phyloP scores from a whole-genome alignment of 2,329 filamentous ascomycete genomes.

The Fusarium heterosporum region DNA sequence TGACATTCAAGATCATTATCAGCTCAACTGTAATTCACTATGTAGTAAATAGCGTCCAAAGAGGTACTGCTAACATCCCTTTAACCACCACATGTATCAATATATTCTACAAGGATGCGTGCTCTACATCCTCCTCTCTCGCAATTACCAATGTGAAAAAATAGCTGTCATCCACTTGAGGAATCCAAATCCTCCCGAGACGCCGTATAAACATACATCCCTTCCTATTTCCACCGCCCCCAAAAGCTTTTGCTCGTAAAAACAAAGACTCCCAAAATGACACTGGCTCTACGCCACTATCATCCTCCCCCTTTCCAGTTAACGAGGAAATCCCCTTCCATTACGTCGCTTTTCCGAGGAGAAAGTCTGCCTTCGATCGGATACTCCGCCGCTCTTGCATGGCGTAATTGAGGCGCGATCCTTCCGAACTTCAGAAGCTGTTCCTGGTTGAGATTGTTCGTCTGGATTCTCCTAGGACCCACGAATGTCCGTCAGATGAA shows the following conservation, averaged over 20 bases:
- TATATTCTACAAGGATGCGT: conserved; percentile 40
- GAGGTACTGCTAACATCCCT: conserved; percentile 17
- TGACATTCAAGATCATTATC: not conserved
- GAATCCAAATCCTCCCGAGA: conserved; percentile 45
- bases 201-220: conserved; percentile 44
- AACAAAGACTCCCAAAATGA: conserved; percentile 41
- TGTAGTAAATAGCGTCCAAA: conserved; percentile 2
- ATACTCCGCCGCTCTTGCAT: conserved; percentile 17
- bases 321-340: conserved; percentile 9
- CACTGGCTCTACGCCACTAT: conserved; percentile 25
- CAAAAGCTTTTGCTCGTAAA: conserved; percentile 47
- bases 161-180: conserved; percentile 41
- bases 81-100: conserved; percentile 21
- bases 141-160: conserved; percentile 42
- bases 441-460: conserved; percentile 36
- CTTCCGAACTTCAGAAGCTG: conserved; percentile 12
- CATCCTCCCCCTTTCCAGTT: conserved; percentile 13
- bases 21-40: conserved; percentile 9
- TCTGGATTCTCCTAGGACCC: conserved; percentile 46
- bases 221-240: conserved; percentile 41
- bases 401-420: conserved; percentile 17
- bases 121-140: conserved; percentile 30
- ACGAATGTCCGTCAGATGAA: conserved; percentile 53
- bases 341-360: conserved; percentile 5
- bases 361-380: conserved; percentile 1